Percentiles rank a stretch among this genome's conserved stretches.
phyloP scores from a whole-genome alignment of 140 eudicot species.

The Ambrosia hybrid region DNA sequence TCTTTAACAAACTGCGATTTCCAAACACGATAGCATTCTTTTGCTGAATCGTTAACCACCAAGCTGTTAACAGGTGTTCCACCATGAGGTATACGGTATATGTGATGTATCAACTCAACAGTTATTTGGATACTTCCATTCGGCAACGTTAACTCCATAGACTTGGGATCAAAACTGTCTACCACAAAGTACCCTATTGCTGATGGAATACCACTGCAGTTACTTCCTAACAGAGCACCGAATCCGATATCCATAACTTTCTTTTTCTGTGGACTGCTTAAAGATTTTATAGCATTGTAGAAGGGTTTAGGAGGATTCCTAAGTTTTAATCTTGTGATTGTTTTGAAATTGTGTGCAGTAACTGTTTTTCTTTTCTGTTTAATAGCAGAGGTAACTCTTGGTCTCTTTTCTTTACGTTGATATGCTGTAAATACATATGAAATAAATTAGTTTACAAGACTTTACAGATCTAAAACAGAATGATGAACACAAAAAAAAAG shows the following conservation, averaged over 20 bases:
- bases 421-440: no score
- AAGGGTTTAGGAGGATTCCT: conserved; percentile 6
- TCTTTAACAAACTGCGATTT: conserved; percentile 1
- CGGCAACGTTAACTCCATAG: conserved; percentile 1
- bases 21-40: conserved; percentile 2
- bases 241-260: conserved; percentile 3
- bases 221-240: not conserved
- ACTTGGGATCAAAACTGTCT: not conserved
- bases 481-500: no score
- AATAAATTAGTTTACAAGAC: no score
- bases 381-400: no score
- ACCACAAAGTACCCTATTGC: not conserved
- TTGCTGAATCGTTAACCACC: not conserved
- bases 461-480: no score
- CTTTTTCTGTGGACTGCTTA: not conserved
- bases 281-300: not conserved
- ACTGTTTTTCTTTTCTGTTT: no score
- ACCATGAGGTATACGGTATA: not conserved
- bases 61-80: not conserved
- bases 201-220: not conserved
- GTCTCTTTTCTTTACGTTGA: no score
- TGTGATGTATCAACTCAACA: not conserved
- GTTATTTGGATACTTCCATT: not conserved
- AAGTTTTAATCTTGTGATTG: not conserved
- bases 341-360: not conserved